phyloP scores from a whole-genome alignment of 2,329 filamentous ascomycete genomes.

The Alternaria brassicae region DNA sequence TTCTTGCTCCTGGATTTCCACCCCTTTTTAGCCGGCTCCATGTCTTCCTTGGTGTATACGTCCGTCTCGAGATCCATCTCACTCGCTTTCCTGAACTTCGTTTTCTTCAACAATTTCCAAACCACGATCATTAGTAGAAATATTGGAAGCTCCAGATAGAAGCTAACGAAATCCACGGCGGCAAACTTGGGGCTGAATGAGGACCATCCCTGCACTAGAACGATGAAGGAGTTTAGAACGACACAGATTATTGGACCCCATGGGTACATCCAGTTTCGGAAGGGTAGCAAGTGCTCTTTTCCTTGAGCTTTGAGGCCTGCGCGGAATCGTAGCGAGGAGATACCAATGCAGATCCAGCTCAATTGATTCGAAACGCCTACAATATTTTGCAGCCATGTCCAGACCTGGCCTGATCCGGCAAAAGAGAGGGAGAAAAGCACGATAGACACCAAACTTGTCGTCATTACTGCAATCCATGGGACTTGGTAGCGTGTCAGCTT shows the following conservation, averaged over 20 bases:
- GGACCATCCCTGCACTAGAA: constrained; percentile 41
- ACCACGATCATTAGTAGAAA: constrained; percentile 37
- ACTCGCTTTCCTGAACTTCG: constrained; percentile 32
- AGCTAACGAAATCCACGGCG: constrained; percentile 58
- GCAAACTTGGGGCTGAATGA: constrained; percentile 63
- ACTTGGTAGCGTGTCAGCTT: constrained; percentile 54
- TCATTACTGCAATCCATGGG: constrained; percentile 48
- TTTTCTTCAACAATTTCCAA: constrained; percentile 42
- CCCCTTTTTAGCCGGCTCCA: constrained; percentile 33
- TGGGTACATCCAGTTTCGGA: constrained; percentile 66
- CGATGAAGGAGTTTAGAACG: constrained; percentile 37
- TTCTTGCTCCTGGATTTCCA: constrained; percentile 32
- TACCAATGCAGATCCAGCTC: constrained; percentile 61
- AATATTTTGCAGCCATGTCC: constrained; percentile 73
- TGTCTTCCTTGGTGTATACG: constrained; percentile 41
- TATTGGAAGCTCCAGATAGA: constrained; percentile 54
- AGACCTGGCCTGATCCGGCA: constrained; percentile 50
- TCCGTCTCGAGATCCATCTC: constrained; percentile 44
- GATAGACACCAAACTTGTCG: constrained; percentile 47
- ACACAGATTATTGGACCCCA: constrained; percentile 55
- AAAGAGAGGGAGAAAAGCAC: constrained; percentile 55
- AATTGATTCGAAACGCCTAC: constrained; percentile 64
- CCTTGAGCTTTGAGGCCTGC: constrained; percentile 55
- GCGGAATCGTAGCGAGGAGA: constrained; percentile 67
- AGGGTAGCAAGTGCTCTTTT: constrained; percentile 55